Evolutionary conservation across 495 filamentous ascomycete genomes (phyloP).

Genomic region (Emericellopsis terricola): DNA sequence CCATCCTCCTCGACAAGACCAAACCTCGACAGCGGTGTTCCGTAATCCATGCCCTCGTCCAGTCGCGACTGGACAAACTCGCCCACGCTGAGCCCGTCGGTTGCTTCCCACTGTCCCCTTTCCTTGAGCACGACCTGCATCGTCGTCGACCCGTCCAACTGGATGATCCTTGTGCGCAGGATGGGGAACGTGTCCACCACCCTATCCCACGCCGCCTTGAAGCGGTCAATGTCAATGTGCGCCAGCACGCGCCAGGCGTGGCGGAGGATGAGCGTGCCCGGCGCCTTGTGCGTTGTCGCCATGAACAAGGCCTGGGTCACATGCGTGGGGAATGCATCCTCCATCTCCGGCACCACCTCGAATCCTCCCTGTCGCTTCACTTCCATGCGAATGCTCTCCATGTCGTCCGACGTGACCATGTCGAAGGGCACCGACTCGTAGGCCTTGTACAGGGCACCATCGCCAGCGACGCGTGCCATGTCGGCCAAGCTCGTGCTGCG

Average conservation of each 20-base stretch:
- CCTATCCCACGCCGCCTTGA: slow-evolving; percentile 1
- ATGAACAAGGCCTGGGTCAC: slow-evolving; percentile 32
- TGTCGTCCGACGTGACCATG: no score
- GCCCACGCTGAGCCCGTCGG: no score
- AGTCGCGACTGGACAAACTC: not conserved
- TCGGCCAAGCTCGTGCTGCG: no score
- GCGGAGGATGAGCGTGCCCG: not conserved
- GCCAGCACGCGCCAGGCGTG: not conserved
- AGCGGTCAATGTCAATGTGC: not conserved
- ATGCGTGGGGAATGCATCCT: slow-evolving; percentile 40
- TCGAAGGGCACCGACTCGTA: no score
- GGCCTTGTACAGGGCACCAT: no score
- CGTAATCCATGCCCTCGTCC: not conserved
- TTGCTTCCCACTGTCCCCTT: not conserved
- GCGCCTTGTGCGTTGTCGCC: not conserved
- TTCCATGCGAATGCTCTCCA: no score
- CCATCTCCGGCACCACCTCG: slow-evolving; percentile 8
- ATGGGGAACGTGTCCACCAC: not conserved
- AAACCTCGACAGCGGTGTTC: not conserved
- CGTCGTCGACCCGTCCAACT: slow-evolving; percentile 4
- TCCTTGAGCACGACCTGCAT: slow-evolving; percentile 8
- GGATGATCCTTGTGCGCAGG: slow-evolving; percentile 3
- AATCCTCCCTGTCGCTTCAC: no score
- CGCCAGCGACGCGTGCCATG: no score
- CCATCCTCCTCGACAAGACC: not conserved